These are phyloP conservation scores for Nasturtium officinale DNA, from an alignment of 345 rosid genomes.

Conservation along the genomic window DNA sequence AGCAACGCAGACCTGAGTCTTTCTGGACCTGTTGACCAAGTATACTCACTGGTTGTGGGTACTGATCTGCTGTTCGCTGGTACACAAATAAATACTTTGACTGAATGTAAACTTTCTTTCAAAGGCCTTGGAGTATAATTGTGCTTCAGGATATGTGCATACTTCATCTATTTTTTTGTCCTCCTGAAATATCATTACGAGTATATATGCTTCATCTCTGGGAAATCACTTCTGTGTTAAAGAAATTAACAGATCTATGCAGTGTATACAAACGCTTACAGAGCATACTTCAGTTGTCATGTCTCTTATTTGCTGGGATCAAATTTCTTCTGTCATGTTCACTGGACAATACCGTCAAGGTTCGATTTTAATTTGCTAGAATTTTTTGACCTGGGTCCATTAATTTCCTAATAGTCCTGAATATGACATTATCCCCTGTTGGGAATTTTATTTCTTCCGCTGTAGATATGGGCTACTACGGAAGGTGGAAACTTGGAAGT, in stretches of 20 bases:
- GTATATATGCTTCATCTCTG: slow-evolving; percentile 19
- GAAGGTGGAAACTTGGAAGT: slow-evolving; percentile 95
- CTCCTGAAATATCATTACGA: not conserved
- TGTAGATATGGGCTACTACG: slow-evolving; percentile 89
- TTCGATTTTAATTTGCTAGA: not conserved
- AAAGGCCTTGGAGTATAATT: not conserved
- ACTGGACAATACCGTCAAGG: slow-evolving; percentile 85
- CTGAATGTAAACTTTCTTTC: not conserved
- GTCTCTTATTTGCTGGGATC: slow-evolving; percentile 99
- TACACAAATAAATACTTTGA: slow-evolving; percentile 62
- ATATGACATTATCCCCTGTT: not conserved
- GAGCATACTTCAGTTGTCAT: slow-evolving; percentile 89
- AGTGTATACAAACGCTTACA: slow-evolving; percentile 81
- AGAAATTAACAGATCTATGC: slow-evolving; percentile 44
- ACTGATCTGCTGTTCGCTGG: slow-evolving; percentile 86
- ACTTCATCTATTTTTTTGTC: not conserved
- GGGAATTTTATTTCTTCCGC: not conserved
- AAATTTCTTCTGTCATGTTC: slow-evolving; percentile 95
- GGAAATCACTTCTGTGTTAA: not conserved
- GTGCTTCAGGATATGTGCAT: slow-evolving; percentile 19
- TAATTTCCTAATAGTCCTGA: not conserved
- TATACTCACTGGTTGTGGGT: slow-evolving; percentile 81
- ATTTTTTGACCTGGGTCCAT: not conserved
- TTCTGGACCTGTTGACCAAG: slow-evolving; percentile 91
- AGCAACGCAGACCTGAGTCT: slow-evolving; percentile 68